Evolutionary conservation across 2,329 filamentous ascomycete genomes (phyloP).

Genomic region (Coniochaeta prunicola): DNA sequence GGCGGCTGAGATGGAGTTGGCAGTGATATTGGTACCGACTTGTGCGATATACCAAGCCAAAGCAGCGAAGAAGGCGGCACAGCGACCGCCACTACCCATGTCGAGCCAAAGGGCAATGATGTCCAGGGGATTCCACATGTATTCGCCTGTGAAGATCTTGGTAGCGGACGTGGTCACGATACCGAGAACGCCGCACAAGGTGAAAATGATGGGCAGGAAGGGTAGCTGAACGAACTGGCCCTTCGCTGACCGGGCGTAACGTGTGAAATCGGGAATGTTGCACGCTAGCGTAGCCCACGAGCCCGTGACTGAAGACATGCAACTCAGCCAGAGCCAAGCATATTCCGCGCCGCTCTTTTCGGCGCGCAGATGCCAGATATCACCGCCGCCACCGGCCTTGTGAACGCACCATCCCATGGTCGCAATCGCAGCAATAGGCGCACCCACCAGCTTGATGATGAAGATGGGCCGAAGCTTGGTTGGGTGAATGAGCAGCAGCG

Average conservation of each 20-base stretch:
- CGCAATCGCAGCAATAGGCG: conserved; percentile 71
- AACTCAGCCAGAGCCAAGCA: conserved; percentile 74
- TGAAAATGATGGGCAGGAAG: conserved; percentile 65
- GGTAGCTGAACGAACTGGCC: conserved; percentile 74
- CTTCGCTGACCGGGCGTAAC: conserved; percentile 69
- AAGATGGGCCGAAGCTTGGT: conserved; percentile 86
- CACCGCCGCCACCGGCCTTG: conserved; percentile 74
- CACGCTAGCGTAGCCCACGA: conserved; percentile 75
- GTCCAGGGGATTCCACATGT: conserved; percentile 68
- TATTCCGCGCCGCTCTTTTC: conserved; percentile 59
- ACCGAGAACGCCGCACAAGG: conserved; percentile 76
- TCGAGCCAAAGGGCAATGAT: conserved; percentile 61
- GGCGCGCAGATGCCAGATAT: conserved; percentile 65
- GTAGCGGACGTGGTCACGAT: conserved; percentile 72
- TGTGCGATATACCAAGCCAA: conserved; percentile 69
- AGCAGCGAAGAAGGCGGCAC: conserved; percentile 69
- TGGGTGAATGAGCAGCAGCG: conserved; percentile 83
- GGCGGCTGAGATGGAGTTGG: conserved; percentile 76
- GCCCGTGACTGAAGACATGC: conserved; percentile 87
- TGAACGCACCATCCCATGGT: conserved; percentile 86
- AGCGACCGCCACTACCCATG: conserved; percentile 60
- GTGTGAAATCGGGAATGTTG: conserved; percentile 76
- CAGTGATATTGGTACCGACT: conserved; percentile 82
- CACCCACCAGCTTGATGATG: conserved; percentile 80
- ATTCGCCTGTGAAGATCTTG: conserved; percentile 55